A percentile compares a stretch with the other conserved stretches of the same genome.
phyloP scores from a whole-genome alignment of 2,329 filamentous ascomycete species.

The Pyrenochaeta sp. region DNA sequence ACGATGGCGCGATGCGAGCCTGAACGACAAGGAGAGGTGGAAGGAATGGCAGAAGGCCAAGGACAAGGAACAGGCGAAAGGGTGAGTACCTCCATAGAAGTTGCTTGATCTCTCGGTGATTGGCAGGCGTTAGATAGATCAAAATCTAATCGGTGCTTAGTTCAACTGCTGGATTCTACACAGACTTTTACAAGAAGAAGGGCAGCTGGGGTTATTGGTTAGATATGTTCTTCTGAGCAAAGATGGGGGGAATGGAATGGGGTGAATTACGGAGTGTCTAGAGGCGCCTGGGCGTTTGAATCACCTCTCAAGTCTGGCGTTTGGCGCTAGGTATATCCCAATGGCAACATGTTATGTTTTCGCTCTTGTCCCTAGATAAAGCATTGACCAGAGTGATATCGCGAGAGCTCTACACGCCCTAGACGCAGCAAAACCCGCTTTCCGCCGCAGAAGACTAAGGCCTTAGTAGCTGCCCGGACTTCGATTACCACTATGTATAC shows the following conservation, averaged over 20 bases:
- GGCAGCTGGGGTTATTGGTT: slow-evolving; percentile 22
- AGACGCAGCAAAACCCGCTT: not conserved
- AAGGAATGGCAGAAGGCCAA: slow-evolving; percentile 38
- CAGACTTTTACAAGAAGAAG: slow-evolving; percentile 22
- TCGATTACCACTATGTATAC: not conserved
- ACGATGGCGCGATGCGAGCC: slow-evolving; percentile 30
- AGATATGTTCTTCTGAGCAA: slow-evolving; percentile 1
- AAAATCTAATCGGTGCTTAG: slow-evolving; percentile 2
- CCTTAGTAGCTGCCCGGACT: not conserved
- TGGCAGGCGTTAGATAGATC: not conserved
- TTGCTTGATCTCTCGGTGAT: not conserved
- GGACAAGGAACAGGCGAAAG: slow-evolving; percentile 26
- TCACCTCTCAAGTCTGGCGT: not conserved
- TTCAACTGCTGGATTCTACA: slow-evolving; percentile 22
- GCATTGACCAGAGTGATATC: not conserved
- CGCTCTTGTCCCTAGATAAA: no score
- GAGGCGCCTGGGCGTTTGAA: no score
- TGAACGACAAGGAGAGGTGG: slow-evolving; percentile 36
- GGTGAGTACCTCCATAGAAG: slow-evolving; percentile 10
- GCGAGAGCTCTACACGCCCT: not conserved
- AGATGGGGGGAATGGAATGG: not conserved
- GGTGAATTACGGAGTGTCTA: no score
- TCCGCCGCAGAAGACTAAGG: not conserved
- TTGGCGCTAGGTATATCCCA: not conserved
- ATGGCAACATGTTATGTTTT: not conserved